These are phyloP conservation scores for Triglochin maritima DNA, from an alignment of 106 monocot genomes.

Conservation along the genomic window DNA sequence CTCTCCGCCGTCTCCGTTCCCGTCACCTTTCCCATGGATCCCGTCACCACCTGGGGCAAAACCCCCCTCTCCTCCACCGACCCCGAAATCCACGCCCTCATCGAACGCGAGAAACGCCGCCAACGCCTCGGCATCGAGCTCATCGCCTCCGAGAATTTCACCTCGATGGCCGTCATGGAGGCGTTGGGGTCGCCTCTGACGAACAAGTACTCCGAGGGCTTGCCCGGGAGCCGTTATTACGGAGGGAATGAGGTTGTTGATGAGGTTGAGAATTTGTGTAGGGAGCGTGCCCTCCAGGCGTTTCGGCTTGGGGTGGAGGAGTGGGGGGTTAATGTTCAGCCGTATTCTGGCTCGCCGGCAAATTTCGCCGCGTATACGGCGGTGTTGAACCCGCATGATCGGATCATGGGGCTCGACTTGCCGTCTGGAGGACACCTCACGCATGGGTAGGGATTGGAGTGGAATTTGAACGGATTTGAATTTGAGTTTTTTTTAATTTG, in stretches of 20 bases:
- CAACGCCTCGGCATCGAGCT: conserved; percentile 77
- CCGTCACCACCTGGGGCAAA: conserved; percentile 48
- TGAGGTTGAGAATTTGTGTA: conserved; percentile 74
- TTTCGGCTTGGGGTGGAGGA: conserved; percentile 44
- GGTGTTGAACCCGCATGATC: conserved; percentile 64
- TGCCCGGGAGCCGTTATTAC: conserved; percentile 80
- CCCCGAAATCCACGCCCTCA: conserved; percentile 41
- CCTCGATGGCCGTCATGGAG: conserved; percentile 77
- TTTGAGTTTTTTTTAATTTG: no score
- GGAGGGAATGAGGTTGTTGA: conserved; percentile 90
- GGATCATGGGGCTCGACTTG: conserved; percentile 88
- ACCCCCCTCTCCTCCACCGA: conserved; percentile 30
- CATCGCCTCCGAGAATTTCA: conserved; percentile 88
- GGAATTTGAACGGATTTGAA: no score
- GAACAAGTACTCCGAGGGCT: conserved; percentile 93
- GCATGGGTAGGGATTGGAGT: conserved; percentile 24
- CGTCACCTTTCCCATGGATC: conserved; percentile 23
- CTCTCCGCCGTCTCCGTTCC: not conserved
- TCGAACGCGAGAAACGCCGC: conserved; percentile 76
- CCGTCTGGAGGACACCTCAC: conserved; percentile 84
- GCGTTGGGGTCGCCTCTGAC: conserved; percentile 73
- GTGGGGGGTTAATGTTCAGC: conserved; percentile 93
- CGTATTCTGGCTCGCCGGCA: conserved; percentile 83
- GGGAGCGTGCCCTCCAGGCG: conserved; percentile 51
- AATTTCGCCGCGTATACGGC: conserved; percentile 90